A percentile compares a stretch with the other conserved stretches of the same genome.
These are phyloP conservation scores for Closterium sp. DNA, from an alignment of 139 green algal genomes.

Conservation along the genomic window DNA sequence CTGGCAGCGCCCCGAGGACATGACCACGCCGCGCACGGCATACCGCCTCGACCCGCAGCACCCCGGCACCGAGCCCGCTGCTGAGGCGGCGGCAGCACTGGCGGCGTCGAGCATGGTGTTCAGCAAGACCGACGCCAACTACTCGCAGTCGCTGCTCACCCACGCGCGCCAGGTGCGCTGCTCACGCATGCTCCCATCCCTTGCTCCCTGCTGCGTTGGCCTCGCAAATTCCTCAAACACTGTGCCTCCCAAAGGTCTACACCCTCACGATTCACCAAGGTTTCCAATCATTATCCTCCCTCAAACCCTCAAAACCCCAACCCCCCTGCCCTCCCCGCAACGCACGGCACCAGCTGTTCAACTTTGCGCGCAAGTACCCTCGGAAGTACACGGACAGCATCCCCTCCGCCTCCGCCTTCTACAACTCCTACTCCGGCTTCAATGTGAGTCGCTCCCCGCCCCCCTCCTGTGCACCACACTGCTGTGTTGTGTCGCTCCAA, in stretches of 20 bases:
- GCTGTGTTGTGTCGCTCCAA: no score
- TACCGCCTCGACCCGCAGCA: slow-evolving; percentile 19
- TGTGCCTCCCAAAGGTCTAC: no score
- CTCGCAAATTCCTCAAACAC: no score
- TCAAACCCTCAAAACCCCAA: no score
- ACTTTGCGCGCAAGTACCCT: slow-evolving; percentile 17
- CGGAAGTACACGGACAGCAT: slow-evolving; percentile 27
- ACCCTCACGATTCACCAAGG: neutral
- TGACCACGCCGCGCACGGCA: slow-evolving; percentile 24
- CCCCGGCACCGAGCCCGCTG: slow-evolving; percentile 28
- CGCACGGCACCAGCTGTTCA: slow-evolving; percentile 49
- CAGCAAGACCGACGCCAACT: neutral
- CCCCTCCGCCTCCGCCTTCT: slow-evolving; percentile 20
- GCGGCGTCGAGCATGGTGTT: slow-evolving; percentile 37
- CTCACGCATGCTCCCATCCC: no score
- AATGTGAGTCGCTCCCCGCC: neutral
- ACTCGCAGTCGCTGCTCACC: neutral
- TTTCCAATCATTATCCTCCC: neutral
- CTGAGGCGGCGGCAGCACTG: slow-evolving; percentile 20
- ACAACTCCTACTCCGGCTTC: slow-evolving; percentile 39
- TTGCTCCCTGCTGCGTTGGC: no score
- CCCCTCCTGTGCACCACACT: neutral
- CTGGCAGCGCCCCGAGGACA: slow-evolving; percentile 32
- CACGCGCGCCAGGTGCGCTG: no score
- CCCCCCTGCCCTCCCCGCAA: no score